Conservation (phyloP, 805 yeast species). For the Priceomyces fermenticarens region DNA sequence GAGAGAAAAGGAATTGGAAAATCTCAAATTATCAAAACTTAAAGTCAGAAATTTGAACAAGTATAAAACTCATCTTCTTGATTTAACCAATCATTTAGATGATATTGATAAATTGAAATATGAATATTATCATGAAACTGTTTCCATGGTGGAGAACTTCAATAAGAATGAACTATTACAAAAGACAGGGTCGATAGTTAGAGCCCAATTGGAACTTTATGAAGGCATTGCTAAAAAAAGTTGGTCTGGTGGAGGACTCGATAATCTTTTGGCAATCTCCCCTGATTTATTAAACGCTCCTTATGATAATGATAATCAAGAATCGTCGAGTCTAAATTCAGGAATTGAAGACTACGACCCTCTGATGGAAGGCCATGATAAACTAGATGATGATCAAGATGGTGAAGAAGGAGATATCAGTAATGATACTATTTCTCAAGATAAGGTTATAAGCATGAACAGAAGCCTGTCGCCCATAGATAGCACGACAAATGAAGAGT, state of each 20-base stretch:
- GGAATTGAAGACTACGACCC: background rate
- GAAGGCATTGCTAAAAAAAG: conserved; percentile 83
- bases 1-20: conserved; percentile 59
- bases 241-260: conserved; percentile 85
- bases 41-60: conserved; percentile 63
- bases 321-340: background rate
- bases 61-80: conserved; percentile 64
- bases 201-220: conserved; percentile 78
- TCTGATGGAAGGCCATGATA: background rate
- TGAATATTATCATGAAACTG: conserved; percentile 67
- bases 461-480: background rate
- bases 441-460: too few species aligned
- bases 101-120: conserved; percentile 74
- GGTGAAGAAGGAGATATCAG: background rate
- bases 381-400: background rate
- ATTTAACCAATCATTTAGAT: conserved; percentile 71
- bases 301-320: background rate
- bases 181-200: conserved; percentile 59
- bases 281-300: conserved; percentile 45
- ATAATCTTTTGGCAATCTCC: conserved; percentile 58
- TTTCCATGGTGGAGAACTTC: conserved; percentile 53
- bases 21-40: conserved; percentile 54
- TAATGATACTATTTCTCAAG: too few species aligned
- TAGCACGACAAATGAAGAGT: conserved; percentile 37
- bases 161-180: conserved; percentile 54